Evolutionary conservation across 2,329 filamentous ascomycete genomes (phyloP).

Genomic region (Colletotrichum graminicola): DNA sequence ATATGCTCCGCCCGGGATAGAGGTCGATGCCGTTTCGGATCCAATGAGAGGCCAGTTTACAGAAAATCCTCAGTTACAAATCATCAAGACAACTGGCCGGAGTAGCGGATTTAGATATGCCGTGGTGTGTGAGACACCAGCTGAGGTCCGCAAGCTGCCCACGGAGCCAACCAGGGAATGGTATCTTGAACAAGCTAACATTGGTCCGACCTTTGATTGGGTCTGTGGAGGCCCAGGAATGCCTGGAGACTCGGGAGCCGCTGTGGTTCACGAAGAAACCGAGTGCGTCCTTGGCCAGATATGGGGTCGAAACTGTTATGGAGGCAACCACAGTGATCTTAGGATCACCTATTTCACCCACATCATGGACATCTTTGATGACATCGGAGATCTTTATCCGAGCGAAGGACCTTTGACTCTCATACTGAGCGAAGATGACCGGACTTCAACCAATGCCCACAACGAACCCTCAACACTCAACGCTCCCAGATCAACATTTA

Average conservation of each 20-base stretch:
- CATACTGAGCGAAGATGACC: background rate
- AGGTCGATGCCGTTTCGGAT: background rate
- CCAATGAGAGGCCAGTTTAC: background rate
- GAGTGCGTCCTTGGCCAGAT: conserved; percentile 1
- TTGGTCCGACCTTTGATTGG: background rate
- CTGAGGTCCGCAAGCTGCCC: background rate
- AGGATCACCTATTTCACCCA: conserved; percentile 24
- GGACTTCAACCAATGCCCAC: background rate
- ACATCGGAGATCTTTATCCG: background rate
- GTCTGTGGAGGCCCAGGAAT: conserved; percentile 3
- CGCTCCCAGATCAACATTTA: background rate
- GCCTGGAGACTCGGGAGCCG: conserved; percentile 17
- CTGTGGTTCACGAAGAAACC: background rate
- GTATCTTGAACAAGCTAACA: background rate
- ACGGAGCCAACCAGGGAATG: conserved; percentile 13
- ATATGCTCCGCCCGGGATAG: background rate
- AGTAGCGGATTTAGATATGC: conserved; percentile 11
- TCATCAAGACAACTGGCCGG: background rate
- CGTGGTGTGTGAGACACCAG: conserved; percentile 19
- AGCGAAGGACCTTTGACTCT: background rate
- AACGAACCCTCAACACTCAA: background rate
- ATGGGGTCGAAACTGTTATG: conserved; percentile 20
- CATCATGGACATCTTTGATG: conserved; percentile 17
- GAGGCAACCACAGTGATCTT: background rate
- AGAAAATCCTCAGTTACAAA: background rate